A percentile compares a stretch with the other conserved stretches of the same genome.
phyloP scores from a whole-genome alignment of 768 basidiomycete genomes.

The Russula foetens region DNA sequence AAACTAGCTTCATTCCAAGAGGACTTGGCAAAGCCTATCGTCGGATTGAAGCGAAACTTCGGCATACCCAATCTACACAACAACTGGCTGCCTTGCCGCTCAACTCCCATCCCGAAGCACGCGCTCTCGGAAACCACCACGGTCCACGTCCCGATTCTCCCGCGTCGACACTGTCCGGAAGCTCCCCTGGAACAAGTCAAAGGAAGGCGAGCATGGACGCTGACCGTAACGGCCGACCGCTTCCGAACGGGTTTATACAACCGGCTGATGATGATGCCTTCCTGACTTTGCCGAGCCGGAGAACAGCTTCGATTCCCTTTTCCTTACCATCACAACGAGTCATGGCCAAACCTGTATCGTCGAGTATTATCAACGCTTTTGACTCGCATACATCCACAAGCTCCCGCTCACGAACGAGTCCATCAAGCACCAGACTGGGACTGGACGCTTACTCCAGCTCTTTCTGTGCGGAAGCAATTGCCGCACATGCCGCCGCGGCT shows the following conservation, averaged over 20 bases:
- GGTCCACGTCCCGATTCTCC: not conserved
- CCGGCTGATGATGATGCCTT: not conserved
- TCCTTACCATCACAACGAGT: not conserved
- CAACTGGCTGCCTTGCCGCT: not conserved
- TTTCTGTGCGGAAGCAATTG: not conserved
- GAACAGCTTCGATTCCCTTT: not conserved
- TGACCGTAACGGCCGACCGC: not conserved
- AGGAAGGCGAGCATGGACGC: constrained; percentile 12
- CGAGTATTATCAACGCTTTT: not conserved
- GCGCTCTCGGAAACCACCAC: not conserved
- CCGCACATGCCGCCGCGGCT: not conserved
- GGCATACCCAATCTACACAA: not conserved
- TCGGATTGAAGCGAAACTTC: constrained; percentile 9
- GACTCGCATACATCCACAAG: not conserved
- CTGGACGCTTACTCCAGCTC: not conserved
- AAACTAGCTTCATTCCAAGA: constrained; percentile 2
- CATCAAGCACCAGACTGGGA: not conserved
- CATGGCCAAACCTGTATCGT: not conserved
- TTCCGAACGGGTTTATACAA: not conserved
- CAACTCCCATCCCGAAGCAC: not conserved
- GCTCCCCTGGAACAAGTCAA: constrained; percentile 10
- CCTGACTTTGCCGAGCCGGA: constrained; percentile 1
- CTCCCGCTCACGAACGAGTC: not conserved
- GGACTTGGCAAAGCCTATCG: constrained; percentile 7
- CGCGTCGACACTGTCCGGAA: constrained; percentile 5